phyloP scores from a whole-genome alignment of 805 yeast species.

The Cyberlindnera americana region DNA sequence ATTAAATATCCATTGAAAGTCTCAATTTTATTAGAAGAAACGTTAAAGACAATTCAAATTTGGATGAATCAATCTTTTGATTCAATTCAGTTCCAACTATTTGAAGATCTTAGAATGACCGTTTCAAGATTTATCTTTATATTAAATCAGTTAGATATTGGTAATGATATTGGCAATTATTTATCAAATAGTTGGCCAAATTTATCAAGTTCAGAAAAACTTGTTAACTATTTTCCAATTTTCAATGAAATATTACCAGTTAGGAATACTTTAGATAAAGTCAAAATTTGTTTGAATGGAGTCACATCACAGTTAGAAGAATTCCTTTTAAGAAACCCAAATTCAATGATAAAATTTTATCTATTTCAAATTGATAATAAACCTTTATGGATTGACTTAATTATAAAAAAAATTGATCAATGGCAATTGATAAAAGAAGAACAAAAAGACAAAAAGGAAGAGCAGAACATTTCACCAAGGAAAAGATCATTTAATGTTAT shows the following conservation, averaged over 20 bases:
- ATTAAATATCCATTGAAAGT: too few relatives aligned
- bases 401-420: slow-evolving; percentile 4
- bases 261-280: slow-evolving; percentile 2
- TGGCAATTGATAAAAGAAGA: slow-evolving; percentile 2
- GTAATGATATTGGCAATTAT: slow-evolving; percentile 3
- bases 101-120: slow-evolving; percentile 8
- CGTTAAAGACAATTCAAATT: too few relatives aligned
- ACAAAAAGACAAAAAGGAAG: too few relatives aligned
- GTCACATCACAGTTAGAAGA: slow-evolving; percentile 8
- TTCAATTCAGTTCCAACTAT: background rate
- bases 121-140: slow-evolving; percentile 9
- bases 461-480: too few relatives aligned
- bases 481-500: slow-evolving; percentile 11
- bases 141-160: slow-evolving; percentile 4
- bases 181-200: slow-evolving; percentile 13
- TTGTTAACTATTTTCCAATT: slow-evolving; percentile 7
- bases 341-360: too few relatives aligned
- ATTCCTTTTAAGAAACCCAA: too few relatives aligned
- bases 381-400: slow-evolving; percentile 7
- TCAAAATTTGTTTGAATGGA: slow-evolving; percentile 2
- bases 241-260: slow-evolving; percentile 10
- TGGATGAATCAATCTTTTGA: background rate
- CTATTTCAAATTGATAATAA: too few relatives aligned
- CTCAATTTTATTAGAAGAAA: too few relatives aligned
- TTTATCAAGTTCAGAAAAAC: slow-evolving; percentile 7